Conservation (phyloP, 2,329 filamentous ascomycete species). For the Emmonsiellopsis sp. region DNA sequence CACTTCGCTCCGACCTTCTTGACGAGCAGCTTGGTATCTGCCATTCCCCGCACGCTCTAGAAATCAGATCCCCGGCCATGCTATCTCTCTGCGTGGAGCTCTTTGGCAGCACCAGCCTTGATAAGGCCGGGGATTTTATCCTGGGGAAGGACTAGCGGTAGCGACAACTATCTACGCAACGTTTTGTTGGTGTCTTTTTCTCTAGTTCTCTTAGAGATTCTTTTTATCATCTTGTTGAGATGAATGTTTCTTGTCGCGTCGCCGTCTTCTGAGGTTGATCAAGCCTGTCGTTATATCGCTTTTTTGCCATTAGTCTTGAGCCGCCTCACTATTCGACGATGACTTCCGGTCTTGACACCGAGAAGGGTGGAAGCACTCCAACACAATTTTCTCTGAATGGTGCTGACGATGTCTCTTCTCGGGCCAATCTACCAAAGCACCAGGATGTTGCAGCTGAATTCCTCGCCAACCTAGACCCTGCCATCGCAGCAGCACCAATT, state of each 20-base stretch:
- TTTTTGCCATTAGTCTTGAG: background rate
- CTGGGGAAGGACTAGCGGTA: too few species aligned
- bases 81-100: background rate
- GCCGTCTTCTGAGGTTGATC: too few species aligned
- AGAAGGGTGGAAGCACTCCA: background rate
- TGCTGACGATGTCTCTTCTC: background rate
- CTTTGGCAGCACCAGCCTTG: background rate
- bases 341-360: background rate
- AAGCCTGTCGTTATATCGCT: too few species aligned
- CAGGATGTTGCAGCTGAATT: background rate
- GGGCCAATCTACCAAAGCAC: background rate
- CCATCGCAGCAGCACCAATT: constrained; percentile 17
- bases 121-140: background rate
- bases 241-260: too few species aligned
- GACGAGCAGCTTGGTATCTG: background rate
- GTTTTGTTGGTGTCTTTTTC: too few species aligned
- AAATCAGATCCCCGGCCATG: too few species aligned
- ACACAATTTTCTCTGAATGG: background rate
- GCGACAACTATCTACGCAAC: too few species aligned
- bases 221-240: too few species aligned
- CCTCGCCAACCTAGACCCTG: constrained; percentile 16
- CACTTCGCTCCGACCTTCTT: background rate
- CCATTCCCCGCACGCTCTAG: background rate
- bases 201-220: too few species aligned
- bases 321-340: background rate